Evolutionary conservation across 305 asterid species (phyloP).

Genomic region (Coffea humblotiana): DNA sequence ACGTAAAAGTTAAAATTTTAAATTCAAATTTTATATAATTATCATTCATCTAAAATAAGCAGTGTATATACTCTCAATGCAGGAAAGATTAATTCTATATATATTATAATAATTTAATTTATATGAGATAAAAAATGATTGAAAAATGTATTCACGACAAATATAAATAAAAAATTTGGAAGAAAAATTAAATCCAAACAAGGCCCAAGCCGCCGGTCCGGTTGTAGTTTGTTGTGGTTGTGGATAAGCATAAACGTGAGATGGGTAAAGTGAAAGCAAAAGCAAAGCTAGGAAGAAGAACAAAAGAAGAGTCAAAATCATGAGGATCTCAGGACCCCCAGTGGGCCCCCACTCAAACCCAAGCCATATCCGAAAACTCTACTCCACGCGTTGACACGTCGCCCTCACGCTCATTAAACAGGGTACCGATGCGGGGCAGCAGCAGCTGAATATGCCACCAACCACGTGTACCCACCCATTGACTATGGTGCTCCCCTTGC

Average conservation of each 20-base stretch:
- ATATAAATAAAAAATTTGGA: too few relatives aligned
- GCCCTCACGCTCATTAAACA: conserved; percentile 1
- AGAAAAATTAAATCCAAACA: too few relatives aligned
- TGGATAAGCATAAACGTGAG: conserved; percentile 24
- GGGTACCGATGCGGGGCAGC: not conserved
- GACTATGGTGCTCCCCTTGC: conserved; percentile 20
- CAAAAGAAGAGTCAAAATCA: conserved; percentile 29
- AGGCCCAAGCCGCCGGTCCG: too few relatives aligned
- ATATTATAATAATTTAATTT: too few relatives aligned
- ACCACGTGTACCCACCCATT: conserved; percentile 40
- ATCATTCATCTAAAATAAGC: too few relatives aligned
- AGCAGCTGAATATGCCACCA: conserved; percentile 23
- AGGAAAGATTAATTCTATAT: too few relatives aligned
- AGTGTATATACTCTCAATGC: too few relatives aligned
- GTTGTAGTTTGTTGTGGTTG: not conserved
- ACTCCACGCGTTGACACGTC: conserved; percentile 33
- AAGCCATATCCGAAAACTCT: conserved; percentile 34
- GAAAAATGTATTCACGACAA: too few relatives aligned
- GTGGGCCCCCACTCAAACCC: not conserved
- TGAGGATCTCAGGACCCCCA: conserved; percentile 23
- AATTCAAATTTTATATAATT: too few relatives aligned
- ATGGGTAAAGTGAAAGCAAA: conserved; percentile 20
- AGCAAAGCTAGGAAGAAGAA: not conserved
- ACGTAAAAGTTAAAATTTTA: too few relatives aligned
- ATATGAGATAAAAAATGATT: too few relatives aligned